These are phyloP conservation scores for Oehlia diaphana DNA, from an alignment of 192 early-diverging fungal species.

Conservation along the genomic window DNA sequence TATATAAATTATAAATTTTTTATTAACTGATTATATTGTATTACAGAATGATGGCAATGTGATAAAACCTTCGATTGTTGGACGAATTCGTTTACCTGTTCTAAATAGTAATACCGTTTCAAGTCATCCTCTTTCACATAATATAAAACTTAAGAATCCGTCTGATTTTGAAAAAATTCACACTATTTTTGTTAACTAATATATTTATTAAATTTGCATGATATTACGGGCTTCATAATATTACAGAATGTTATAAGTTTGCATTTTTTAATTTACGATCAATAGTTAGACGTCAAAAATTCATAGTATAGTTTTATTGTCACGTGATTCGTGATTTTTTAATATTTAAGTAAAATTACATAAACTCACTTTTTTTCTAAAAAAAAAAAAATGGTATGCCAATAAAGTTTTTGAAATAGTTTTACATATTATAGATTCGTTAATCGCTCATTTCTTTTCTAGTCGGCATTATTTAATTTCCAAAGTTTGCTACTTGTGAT, in stretches of 20 bases:
- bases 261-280: too few species aligned
- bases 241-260: too few species aligned
- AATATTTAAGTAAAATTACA: too few species aligned
- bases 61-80: conserved; percentile 22
- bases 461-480: conserved; percentile 98
- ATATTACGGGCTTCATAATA: too few species aligned
- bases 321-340: too few species aligned
- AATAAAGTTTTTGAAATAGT: not conserved
- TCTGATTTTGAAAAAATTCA: conserved; percentile 39
- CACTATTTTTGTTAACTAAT: conserved; percentile 38
- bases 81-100: conserved; percentile 30
- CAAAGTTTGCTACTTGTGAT: conserved; percentile 89
- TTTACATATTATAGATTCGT: not conserved
- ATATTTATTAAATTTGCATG: not conserved
- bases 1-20: not conserved
- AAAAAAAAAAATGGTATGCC: not conserved
- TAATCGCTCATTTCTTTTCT: not conserved
- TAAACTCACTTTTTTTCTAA: too few species aligned
- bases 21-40: not conserved
- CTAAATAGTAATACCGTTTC: not conserved
- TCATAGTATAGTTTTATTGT: too few species aligned
- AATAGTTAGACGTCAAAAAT: too few species aligned
- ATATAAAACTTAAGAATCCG: conserved; percentile 28
- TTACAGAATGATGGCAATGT: conserved; percentile 14
- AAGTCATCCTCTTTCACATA: conserved; percentile 10